phyloP scores from a whole-genome alignment of 2,329 filamentous ascomycete genomes.

The Metarhizium album region DNA sequence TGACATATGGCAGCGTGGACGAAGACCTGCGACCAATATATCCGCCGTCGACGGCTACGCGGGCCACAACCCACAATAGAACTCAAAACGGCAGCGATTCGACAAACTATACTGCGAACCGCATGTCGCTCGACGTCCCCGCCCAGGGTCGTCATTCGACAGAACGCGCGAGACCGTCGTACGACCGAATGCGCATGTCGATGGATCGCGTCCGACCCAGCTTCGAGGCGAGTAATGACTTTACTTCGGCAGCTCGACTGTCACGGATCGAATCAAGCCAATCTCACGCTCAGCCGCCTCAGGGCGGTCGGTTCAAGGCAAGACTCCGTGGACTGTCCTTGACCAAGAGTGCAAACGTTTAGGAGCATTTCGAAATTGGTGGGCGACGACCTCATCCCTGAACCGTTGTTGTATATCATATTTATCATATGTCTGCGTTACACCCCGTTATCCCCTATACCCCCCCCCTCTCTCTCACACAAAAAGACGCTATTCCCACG shows the following conservation, averaged over 20 bases:
- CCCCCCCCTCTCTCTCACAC: no score
- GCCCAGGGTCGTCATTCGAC: conserved; percentile 40
- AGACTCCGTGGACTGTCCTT: conserved; percentile 33
- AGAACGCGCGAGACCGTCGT: conserved; percentile 69
- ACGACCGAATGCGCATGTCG: conserved; percentile 73
- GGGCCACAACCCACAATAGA: conserved; percentile 61
- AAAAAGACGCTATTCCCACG: background rate
- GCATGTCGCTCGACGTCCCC: conserved; percentile 37
- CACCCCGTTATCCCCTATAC: no score
- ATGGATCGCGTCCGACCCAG: conserved; percentile 78
- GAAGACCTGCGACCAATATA: conserved; percentile 91
- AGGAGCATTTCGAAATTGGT: conserved; percentile 16
- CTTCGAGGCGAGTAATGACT: conserved; percentile 82
- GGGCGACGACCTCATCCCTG: conserved; percentile 3
- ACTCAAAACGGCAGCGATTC: conserved; percentile 91
- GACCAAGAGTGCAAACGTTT: conserved; percentile 28
- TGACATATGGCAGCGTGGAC: conserved; percentile 55
- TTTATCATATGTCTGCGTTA: conserved; percentile 6
- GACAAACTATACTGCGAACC: conserved; percentile 71
- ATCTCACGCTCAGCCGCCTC: conserved; percentile 22
- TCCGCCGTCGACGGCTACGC: conserved; percentile 76
- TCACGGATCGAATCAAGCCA: conserved; percentile 70
- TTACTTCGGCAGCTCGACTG: conserved; percentile 80
- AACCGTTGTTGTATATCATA: conserved; percentile 21
- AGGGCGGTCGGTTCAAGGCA: conserved; percentile 20